Evolutionary conservation across 768 basidiomycete species (phyloP).

Genomic region (Hericium alpestre): DNA sequence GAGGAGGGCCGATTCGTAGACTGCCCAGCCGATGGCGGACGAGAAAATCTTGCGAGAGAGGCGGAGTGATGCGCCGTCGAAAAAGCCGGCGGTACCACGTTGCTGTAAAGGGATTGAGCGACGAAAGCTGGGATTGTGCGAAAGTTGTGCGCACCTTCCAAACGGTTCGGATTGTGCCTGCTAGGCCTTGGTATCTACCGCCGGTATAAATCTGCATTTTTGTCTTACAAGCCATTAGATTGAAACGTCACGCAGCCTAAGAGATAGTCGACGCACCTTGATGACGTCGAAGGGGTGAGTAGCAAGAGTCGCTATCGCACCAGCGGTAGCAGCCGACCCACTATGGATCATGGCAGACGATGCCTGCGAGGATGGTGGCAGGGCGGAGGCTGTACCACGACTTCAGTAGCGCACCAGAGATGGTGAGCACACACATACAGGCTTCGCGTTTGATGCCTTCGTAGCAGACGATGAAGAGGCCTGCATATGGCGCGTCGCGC

Average conservation of each 20-base stretch:
- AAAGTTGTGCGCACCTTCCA: slow-evolving; percentile 56
- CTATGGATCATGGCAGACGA: slow-evolving; percentile 47
- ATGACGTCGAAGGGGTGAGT: slow-evolving; percentile 94
- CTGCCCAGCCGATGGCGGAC: slow-evolving; percentile 87
- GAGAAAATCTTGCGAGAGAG: slow-evolving; percentile 79
- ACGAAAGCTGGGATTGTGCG: background rate
- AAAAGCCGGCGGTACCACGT: slow-evolving; percentile 71
- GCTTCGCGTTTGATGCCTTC: slow-evolving; percentile 74
- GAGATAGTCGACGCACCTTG: slow-evolving; percentile 33
- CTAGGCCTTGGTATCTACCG: slow-evolving; percentile 61
- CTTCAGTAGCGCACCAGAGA: background rate
- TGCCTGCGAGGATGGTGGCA: slow-evolving; percentile 30
- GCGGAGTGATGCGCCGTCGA: slow-evolving; percentile 77
- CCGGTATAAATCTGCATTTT: slow-evolving; percentile 86
- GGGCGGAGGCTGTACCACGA: slow-evolving; percentile 2
- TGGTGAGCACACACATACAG: slow-evolving; percentile 30
- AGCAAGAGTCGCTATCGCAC: slow-evolving; percentile 70
- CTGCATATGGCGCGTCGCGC: slow-evolving; percentile 92
- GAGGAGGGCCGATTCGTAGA: slow-evolving; percentile 73
- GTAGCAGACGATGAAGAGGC: slow-evolving; percentile 80
- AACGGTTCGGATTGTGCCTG: slow-evolving; percentile 52
- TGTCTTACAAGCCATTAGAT: slow-evolving; percentile 38
- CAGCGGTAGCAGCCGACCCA: slow-evolving; percentile 67
- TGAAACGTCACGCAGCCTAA: slow-evolving; percentile 4
- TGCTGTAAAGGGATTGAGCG: slow-evolving; percentile 35